Evolutionary conservation across 2,329 filamentous ascomycete species (phyloP), one percentile per base, ranked within the genome.

Genomic region (Cryphonectria nitschkei): DNA sequence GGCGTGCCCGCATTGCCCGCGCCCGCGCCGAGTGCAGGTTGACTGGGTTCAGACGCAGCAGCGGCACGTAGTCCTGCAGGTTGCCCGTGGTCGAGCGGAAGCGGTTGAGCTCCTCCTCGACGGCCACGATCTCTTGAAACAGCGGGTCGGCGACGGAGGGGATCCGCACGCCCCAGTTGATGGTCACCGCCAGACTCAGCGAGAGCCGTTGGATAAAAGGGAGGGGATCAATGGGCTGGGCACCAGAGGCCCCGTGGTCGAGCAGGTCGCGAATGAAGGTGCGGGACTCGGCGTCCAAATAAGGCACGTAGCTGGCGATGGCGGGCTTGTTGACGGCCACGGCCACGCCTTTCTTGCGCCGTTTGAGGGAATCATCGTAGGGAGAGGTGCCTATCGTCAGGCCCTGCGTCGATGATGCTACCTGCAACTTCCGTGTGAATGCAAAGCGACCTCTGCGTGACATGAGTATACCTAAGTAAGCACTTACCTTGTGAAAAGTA

Each of bases 321-420:
- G 89, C 87, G 0, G 89, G 88, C 6, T 87, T 84, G 78, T 92
- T 92, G 61, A 92, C 81, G 0, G 89, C 89, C 0, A 89, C 90
- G 0, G 89, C 89, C 0, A 89, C 89, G 3, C 89, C 89, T 81
- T 91, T 92, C 56, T 90, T 84, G 8, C 89, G 83, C 14, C 85
- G 83, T 77, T 91, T 92, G 80, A 88, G 90, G 22, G 87, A 90
- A 67, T 91, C 89, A 74, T 91, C 89, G 88, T 89, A 92, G 0
- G 90, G 90, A 0, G 88, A 90, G 1, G 89, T 92, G 2, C 90
- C 90, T 68, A 92, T 90, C 19, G 77, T 79, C 0, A 77, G 79
- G 8, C 79, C 77, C 2, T 77, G 73, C 1, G 74, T 75, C 41
- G 76, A 78, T 86, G 91, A 70, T 3, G 71, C 71, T 3, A 72